Percentiles rank a stretch among this genome's conserved stretches.
These are phyloP conservation scores for Penicillium sp. DNA, from an alignment of 2,329 filamentous ascomycete species.

Conservation along the genomic window DNA sequence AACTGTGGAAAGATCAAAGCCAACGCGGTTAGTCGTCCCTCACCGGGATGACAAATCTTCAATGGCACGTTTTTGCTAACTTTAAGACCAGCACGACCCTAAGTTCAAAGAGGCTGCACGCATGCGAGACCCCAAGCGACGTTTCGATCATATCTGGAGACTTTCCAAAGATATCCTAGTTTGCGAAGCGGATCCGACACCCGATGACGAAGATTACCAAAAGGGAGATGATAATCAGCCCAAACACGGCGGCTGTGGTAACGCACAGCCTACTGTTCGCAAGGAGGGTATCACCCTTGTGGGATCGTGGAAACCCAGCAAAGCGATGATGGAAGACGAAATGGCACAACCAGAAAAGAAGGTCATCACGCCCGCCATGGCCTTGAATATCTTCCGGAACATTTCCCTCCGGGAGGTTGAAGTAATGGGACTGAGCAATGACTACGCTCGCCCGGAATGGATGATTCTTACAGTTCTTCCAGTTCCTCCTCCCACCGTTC, in stretches of 20 bases:
- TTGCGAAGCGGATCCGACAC: conserved; percentile 77
- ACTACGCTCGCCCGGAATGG: conserved; percentile 97
- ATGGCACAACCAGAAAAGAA: conserved; percentile 76
- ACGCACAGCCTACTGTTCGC: conserved; percentile 83
- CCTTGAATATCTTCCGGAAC: conserved; percentile 81
- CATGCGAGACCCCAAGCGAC: conserved; percentile 88
- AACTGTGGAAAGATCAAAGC: conserved; percentile 97
- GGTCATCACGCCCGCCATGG: conserved; percentile 79
- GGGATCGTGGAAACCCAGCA: conserved; percentile 71
- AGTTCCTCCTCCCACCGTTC: conserved; percentile 92
- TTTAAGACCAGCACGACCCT: conserved; percentile 70
- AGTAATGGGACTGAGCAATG: conserved; percentile 88
- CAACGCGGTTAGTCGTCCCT: conserved; percentile 90
- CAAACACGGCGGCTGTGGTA: conserved; percentile 89
- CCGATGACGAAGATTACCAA: conserved; percentile 70
- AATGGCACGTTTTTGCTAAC: conserved; percentile 56
- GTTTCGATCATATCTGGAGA: conserved; percentile 91
- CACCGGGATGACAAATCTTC: conserved; percentile 58
- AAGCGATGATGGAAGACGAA: conserved; percentile 71
- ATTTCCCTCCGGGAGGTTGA: conserved; percentile 80
- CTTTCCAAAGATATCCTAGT: conserved; percentile 85
- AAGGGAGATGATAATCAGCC: conserved; percentile 62
- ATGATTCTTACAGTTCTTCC: conserved; percentile 95
- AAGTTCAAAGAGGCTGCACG: conserved; percentile 81
- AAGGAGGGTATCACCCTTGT: conserved; percentile 84